These are phyloP conservation scores for Xerocomus spinulosus DNA, from an alignment of 768 basidiomycete species.

Conservation along the genomic window DNA sequence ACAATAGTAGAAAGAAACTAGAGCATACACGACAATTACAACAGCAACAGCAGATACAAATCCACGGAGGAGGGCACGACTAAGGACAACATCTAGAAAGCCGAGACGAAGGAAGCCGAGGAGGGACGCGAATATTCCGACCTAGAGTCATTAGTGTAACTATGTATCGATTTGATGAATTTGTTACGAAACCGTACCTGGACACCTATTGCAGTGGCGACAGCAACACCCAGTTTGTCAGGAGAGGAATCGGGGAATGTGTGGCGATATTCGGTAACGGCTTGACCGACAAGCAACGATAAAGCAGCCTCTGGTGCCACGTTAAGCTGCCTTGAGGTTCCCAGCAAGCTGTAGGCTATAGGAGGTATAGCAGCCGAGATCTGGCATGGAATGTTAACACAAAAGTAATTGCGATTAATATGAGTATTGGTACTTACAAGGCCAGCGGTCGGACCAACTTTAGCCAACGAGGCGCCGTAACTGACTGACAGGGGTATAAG, in stretches of 20 bases:
- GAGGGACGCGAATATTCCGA: slow-evolving; percentile 78
- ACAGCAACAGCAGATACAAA: slow-evolving; percentile 83
- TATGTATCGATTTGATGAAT: background rate
- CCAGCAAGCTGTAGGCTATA: slow-evolving; percentile 86
- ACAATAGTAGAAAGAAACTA: background rate
- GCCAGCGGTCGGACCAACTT: slow-evolving; percentile 80
- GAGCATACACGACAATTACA: slow-evolving; percentile 77
- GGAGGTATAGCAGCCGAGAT: slow-evolving; percentile 84
- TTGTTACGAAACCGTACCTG: slow-evolving; percentile 46
- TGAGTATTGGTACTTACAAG: slow-evolving; percentile 47
- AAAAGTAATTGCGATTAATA: background rate
- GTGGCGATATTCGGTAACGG: slow-evolving; percentile 66
- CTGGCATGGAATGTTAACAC: slow-evolving; percentile 33
- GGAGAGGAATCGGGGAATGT: slow-evolving; percentile 34
- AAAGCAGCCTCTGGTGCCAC: slow-evolving; percentile 89
- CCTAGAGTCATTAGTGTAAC: slow-evolving; percentile 45
- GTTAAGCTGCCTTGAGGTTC: slow-evolving; percentile 76
- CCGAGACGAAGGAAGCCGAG: slow-evolving; percentile 87
- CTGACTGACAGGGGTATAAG: slow-evolving; percentile 86
- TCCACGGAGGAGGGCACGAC: slow-evolving; percentile 81
- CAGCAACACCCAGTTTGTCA: slow-evolving; percentile 55
- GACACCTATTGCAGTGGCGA: slow-evolving; percentile 78
- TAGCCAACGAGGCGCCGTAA: slow-evolving; percentile 85
- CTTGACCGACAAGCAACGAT: slow-evolving; percentile 82
- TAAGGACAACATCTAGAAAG: slow-evolving; percentile 90